These are phyloP conservation scores for Syncephalis fuscata DNA, from an alignment of 371 early-diverging fungal genomes.

Conservation along the genomic window DNA sequence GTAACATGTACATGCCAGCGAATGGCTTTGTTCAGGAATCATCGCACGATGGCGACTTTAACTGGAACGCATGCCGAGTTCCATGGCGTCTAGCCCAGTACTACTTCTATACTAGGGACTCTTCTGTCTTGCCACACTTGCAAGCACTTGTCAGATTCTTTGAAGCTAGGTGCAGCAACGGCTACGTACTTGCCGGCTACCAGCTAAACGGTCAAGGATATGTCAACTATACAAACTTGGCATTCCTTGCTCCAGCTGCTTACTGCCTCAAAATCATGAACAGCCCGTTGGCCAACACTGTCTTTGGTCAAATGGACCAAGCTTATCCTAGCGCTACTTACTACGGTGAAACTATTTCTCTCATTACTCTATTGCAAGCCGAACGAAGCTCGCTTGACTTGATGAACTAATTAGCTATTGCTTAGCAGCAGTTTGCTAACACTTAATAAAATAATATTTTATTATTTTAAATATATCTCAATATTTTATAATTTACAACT, in stretches of 20 bases:
- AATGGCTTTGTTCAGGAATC: background rate
- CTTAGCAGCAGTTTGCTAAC: too few relatives aligned
- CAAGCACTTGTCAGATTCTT: background rate
- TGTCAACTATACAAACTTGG: background rate
- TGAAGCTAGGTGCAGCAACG: background rate
- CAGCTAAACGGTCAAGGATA: background rate
- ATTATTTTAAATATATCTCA: too few relatives aligned
- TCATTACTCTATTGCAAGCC: too few relatives aligned
- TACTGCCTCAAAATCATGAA: too few relatives aligned
- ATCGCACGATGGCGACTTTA: constrained; percentile 6
- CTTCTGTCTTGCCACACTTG: background rate
- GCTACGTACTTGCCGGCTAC: background rate
- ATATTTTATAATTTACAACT: too few relatives aligned
- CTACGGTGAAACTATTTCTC: too few relatives aligned
- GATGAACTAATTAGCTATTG: too few relatives aligned
- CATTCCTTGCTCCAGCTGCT: background rate
- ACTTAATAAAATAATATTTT: too few relatives aligned
- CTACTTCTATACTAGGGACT: background rate
- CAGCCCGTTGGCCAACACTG: too few relatives aligned
- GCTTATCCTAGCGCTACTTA: too few relatives aligned
- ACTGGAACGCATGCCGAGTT: constrained; percentile 19
- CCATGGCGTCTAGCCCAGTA: constrained; percentile 7
- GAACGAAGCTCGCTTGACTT: too few relatives aligned
- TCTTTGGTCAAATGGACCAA: too few relatives aligned
- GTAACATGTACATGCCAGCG: background rate